Base-by-base conservation (phyloP, 371 early-diverging fungal genomes). In the Lichtheimia ramosa region DNA sequence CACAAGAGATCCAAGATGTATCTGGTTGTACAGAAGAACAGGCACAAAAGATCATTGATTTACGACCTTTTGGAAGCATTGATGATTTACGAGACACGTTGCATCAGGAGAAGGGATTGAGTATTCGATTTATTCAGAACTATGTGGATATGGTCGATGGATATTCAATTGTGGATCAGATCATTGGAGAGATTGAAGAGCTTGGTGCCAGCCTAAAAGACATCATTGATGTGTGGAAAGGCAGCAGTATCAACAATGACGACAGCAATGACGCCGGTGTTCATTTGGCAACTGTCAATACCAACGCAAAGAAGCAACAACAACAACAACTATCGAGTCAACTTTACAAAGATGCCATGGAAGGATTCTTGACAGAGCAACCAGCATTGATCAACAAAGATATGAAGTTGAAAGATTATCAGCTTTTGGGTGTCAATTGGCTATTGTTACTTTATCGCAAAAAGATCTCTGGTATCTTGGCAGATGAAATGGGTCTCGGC, bases 401-500 rank as follows among this genome's bases (percentile, higher is more conserved):
- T 2, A 82, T 91, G 54, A 63, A 58, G 40, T 82, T 99, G 39
- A 91, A 97, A 59, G 75, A 78, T n/a, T 99, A 97, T 66, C 99
- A 99, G 70, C 81, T 97, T 40, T 80, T 94, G 48, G 99, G 99
- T 21, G 77, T 99, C 43, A 92, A 91, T 61, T 99, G 99, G 99
- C 75, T 99, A 61, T 73, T 84, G 14, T 75, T 95, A 57, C 71
- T 96, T 24, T 91, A 92, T 74, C 80, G 89, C 27, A 89, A 90
- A 58, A 72, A 82, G 0, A 83, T 91, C 0, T 92, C 93, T 2
- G 93, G 95, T 4, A 95, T 96, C 61, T 70, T 96, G 23, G 96
- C 95, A 0, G 96, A 95, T 65, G 94, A 95, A 81, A 96, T 95
- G 96, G 99, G 98, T 6, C 85, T 99, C 10, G 99, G 99, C n/a